A percentile compares a stretch with the other conserved stretches of the same genome.
phyloP scores from a whole-genome alignment of 306 rosid species.

The Cucurbita pepo region DNA sequence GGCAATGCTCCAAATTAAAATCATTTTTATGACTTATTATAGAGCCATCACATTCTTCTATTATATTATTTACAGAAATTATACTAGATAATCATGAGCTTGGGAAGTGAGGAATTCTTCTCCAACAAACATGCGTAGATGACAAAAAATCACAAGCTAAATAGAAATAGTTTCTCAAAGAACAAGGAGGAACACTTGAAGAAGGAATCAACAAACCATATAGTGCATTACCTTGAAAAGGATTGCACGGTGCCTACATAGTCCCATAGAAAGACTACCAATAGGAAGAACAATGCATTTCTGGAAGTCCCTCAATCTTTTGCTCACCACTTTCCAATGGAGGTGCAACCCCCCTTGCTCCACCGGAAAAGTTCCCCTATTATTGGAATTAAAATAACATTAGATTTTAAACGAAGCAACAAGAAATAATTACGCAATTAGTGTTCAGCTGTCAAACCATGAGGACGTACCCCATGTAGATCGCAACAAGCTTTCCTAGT shows the following conservation, averaged over 20 bases:
- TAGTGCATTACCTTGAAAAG: conserved; percentile 65
- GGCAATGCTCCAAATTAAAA: conserved; percentile 1
- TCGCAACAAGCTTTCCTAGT: conserved; percentile 84
- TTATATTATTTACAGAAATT: background rate
- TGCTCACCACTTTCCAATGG: conserved; percentile 76
- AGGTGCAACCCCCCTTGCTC: conserved; percentile 78
- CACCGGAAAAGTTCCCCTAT: conserved; percentile 61
- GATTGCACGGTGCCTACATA: conserved; percentile 95
- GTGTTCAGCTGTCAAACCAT: background rate
- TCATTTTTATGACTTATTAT: background rate
- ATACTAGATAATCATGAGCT: background rate
- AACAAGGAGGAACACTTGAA: background rate
- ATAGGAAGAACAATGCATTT: conserved; percentile 86
- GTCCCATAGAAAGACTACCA: conserved; percentile 71
- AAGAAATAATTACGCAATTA: background rate
- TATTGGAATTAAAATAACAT: conserved; percentile 10
- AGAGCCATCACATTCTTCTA: background rate
- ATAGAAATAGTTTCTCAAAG: background rate
- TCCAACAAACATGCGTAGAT: background rate
- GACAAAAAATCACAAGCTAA: background rate
- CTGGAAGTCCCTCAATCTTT: conserved; percentile 52
- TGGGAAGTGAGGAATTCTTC: background rate
- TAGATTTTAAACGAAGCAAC: conserved; percentile 3
- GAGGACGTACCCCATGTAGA: conserved; percentile 70
- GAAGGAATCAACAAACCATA: background rate